phyloP scores from a whole-genome alignment of 2,329 filamentous ascomycete species.

The Paracoccidioides brasiliensis region DNA sequence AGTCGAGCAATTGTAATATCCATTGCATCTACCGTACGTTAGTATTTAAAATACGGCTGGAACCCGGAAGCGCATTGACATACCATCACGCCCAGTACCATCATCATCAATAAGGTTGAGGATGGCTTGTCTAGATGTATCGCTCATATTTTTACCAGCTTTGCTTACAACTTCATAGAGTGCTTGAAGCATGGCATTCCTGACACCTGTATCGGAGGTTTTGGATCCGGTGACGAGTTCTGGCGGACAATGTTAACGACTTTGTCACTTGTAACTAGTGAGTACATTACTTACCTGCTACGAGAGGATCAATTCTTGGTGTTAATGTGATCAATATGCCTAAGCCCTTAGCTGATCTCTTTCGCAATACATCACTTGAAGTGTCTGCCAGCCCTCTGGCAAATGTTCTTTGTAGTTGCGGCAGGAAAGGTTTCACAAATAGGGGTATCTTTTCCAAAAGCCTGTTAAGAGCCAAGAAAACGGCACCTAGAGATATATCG shows the following conservation, averaged over 20 bases:
- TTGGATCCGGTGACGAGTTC: slow-evolving; percentile 94
- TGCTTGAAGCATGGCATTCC: slow-evolving; percentile 92
- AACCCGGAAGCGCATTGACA: slow-evolving; percentile 8
- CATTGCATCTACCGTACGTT: slow-evolving; percentile 44
- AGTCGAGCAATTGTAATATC: slow-evolving; percentile 83
- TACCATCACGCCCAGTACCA: slow-evolving; percentile 56
- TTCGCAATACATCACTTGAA: slow-evolving; percentile 75
- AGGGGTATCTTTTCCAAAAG: slow-evolving; percentile 91
- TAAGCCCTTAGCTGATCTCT: slow-evolving; percentile 80
- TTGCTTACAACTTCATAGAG: slow-evolving; percentile 94
- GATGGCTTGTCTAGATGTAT: slow-evolving; percentile 73
- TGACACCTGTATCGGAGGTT: slow-evolving; percentile 74
- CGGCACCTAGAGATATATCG: slow-evolving; percentile 49
- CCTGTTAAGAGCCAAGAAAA: slow-evolving; percentile 87
- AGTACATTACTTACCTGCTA: slow-evolving; percentile 39
- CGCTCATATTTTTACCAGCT: slow-evolving; percentile 88
- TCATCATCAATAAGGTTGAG: slow-evolving; percentile 80
- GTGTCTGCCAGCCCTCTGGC: slow-evolving; percentile 90
- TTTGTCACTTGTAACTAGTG: not conserved
- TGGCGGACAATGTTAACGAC: slow-evolving; percentile 19
- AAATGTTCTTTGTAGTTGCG: slow-evolving; percentile 91
- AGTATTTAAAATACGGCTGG: slow-evolving; percentile 4
- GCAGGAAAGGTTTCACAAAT: slow-evolving; percentile 91
- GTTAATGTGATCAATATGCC: slow-evolving; percentile 94
- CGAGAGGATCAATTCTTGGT: slow-evolving; percentile 85